Conservation (phyloP, 1,284 basidiomycete species). For the Stygiomarasmius scandens region DNA sequence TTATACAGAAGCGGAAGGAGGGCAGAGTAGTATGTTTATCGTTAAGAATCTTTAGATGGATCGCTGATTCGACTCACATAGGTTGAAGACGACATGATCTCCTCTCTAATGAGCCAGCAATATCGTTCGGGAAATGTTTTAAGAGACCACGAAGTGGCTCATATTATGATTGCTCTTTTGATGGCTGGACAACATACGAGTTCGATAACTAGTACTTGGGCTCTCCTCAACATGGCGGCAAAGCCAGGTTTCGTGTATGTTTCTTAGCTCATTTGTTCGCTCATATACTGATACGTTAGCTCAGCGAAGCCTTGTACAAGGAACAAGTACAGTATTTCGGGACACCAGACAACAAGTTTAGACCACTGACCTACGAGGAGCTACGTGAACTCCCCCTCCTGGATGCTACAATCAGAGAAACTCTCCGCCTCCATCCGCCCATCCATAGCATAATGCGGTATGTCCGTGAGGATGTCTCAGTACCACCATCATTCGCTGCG, state of each 20-base stretch:
- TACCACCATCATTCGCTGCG: slow-evolving; percentile 80
- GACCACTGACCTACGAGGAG: slow-evolving; percentile 86
- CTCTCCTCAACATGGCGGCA: slow-evolving; percentile 88
- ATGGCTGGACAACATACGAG: slow-evolving; percentile 99
- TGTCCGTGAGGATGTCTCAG: slow-evolving; percentile 82
- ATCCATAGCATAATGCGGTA: slow-evolving; percentile 93
- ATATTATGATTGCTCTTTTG: slow-evolving; percentile 93
- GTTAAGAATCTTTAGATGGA: neutral
- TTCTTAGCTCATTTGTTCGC: neutral
- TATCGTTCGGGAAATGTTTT: slow-evolving; percentile 86
- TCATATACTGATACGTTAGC: neutral
- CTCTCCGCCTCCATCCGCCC: slow-evolving; percentile 88
- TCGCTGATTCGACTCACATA: slow-evolving; percentile 25
- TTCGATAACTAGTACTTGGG: slow-evolving; percentile 91
- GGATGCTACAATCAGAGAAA: slow-evolving; percentile 91
- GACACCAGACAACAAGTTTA: slow-evolving; percentile 79
- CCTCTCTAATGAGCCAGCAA: slow-evolving; percentile 80
- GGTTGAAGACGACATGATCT: slow-evolving; percentile 91
- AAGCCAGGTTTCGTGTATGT: slow-evolving; percentile 77
- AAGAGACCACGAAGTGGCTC: slow-evolving; percentile 90
- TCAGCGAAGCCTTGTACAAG: slow-evolving; percentile 77
- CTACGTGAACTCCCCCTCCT: slow-evolving; percentile 83
- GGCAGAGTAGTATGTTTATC: slow-evolving; percentile 40
- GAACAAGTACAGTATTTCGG: slow-evolving; percentile 89
- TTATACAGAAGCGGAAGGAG: slow-evolving; percentile 78